phyloP scores from a whole-genome alignment of 768 basidiomycete species.

The Pholiota microspora region DNA sequence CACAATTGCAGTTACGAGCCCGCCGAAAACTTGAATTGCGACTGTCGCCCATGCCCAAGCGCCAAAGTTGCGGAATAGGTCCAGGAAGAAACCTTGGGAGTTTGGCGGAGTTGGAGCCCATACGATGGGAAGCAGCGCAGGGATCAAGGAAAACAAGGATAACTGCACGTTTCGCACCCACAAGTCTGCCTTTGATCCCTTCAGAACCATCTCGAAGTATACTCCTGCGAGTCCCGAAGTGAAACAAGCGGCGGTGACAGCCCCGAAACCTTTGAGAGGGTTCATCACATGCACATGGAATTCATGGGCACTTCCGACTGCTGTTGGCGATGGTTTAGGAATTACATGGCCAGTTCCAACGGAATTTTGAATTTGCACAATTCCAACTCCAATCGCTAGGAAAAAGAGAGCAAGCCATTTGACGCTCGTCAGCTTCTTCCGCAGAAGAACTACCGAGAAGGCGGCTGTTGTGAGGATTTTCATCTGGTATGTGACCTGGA shows the following conservation, averaged over 20 bases:
- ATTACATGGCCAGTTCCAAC: conserved; percentile 18
- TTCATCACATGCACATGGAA: conserved; percentile 58
- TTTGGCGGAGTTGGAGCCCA: conserved; percentile 37
- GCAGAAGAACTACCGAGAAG: conserved; percentile 81
- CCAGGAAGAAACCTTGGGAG: conserved; percentile 37
- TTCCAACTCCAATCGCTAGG: conserved; percentile 85
- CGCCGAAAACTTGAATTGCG: conserved; percentile 85
- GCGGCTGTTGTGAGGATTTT: conserved; percentile 93
- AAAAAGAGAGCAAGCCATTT: conserved; percentile 88
- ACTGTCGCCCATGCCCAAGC: conserved; percentile 92
- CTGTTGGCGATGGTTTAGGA: conserved; percentile 19
- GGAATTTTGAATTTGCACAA: conserved; percentile 79
- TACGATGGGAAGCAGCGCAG: conserved; percentile 78
- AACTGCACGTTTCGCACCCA: conserved; percentile 98
- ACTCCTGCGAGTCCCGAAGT: conserved; percentile 96
- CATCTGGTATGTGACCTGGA: conserved; percentile 97
- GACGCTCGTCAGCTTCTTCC: conserved; percentile 64
- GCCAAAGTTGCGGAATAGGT: conserved; percentile 83
- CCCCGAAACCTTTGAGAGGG: conserved; percentile 81
- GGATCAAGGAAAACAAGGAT: conserved; percentile 89
- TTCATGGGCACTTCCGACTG: conserved; percentile 8
- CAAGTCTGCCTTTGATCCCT: conserved; percentile 83
- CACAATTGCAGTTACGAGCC: conserved; percentile 87
- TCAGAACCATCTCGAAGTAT: conserved; percentile 98
- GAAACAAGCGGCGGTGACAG: conserved; percentile 88